These are phyloP conservation scores for Fusarium circinatum DNA, from an alignment of 2,329 filamentous ascomycete genomes.

Conservation along the genomic window DNA sequence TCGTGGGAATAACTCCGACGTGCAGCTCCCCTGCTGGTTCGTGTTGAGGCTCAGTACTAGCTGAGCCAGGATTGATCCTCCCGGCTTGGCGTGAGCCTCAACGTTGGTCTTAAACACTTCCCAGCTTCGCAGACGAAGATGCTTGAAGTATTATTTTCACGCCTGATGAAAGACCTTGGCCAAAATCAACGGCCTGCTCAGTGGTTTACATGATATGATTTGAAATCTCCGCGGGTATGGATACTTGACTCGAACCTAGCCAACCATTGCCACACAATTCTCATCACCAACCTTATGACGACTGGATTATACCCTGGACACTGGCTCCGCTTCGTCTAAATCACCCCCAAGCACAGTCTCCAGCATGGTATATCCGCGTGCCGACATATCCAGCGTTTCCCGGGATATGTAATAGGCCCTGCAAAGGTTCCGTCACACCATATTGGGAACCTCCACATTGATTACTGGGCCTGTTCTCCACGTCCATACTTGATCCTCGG, in stretches of 20 bases:
- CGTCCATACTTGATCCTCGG: conserved; percentile 25
- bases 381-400: conserved; percentile 35
- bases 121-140: background rate
- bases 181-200: background rate
- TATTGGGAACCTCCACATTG: conserved; percentile 20
- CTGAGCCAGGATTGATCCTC: conserved; percentile 8
- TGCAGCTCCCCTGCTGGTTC: background rate
- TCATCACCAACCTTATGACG: conserved; percentile 23
- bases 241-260: conserved; percentile 11
- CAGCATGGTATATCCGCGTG: conserved; percentile 18
- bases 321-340: conserved; percentile 21
- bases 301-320: conserved; percentile 17
- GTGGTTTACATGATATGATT: background rate
- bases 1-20: conserved; percentile 12
- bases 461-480: background rate
- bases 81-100: conserved; percentile 31
- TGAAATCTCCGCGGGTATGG: conserved; percentile 7
- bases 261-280: conserved; percentile 25
- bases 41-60: conserved; percentile 24
- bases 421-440: conserved; percentile 25
- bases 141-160: background rate
- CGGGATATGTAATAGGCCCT: background rate
- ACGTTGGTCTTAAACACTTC: background rate
- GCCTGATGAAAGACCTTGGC: background rate
- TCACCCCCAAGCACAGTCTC: conserved; percentile 9